phyloP scores from a whole-genome alignment of 2,329 filamentous ascomycete genomes.

The Dryadomyces quercivorus region DNA sequence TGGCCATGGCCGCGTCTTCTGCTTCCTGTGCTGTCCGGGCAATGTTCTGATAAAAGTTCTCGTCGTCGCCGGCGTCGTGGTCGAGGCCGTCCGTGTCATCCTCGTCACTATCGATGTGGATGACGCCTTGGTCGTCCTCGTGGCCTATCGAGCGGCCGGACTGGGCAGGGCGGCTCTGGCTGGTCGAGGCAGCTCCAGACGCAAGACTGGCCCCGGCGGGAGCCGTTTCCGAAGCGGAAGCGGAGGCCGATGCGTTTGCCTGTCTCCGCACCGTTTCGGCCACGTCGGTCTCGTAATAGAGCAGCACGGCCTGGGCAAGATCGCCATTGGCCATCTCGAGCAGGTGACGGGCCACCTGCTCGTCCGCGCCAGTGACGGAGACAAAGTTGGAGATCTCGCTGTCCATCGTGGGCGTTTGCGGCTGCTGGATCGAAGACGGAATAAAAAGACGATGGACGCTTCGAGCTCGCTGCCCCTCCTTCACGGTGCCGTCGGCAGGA shows the following conservation, averaged over 20 bases:
- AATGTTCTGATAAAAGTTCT: slow-evolving; percentile 23
- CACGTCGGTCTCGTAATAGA: slow-evolving; percentile 81
- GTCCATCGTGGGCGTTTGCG: slow-evolving; percentile 39
- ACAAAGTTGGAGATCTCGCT: slow-evolving; percentile 64
- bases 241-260: slow-evolving; percentile 8
- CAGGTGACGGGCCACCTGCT: slow-evolving; percentile 68
- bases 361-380: slow-evolving; percentile 64
- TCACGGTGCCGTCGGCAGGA: too few species aligned
- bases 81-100: slow-evolving; percentile 34
- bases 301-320: slow-evolving; percentile 71
- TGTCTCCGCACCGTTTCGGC: slow-evolving; percentile 32
- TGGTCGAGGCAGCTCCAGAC: too few species aligned
- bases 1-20: slow-evolving; percentile 87
- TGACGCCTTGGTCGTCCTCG: slow-evolving; percentile 46
- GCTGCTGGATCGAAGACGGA: not conserved
- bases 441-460: too few species aligned
- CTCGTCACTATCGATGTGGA: slow-evolving; percentile 68
- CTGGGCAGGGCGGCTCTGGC: not conserved
- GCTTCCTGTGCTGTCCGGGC: slow-evolving; percentile 50
- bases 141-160: slow-evolving; percentile 19
- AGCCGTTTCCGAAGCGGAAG: slow-evolving; percentile 2
- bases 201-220: slow-evolving; percentile 2
- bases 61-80: slow-evolving; percentile 14
- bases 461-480: too few species aligned
- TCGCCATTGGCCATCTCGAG: slow-evolving; percentile 76